Evolutionary conservation across 1,284 basidiomycete genomes (phyloP).

Genomic region (Tylopilus sp.): DNA sequence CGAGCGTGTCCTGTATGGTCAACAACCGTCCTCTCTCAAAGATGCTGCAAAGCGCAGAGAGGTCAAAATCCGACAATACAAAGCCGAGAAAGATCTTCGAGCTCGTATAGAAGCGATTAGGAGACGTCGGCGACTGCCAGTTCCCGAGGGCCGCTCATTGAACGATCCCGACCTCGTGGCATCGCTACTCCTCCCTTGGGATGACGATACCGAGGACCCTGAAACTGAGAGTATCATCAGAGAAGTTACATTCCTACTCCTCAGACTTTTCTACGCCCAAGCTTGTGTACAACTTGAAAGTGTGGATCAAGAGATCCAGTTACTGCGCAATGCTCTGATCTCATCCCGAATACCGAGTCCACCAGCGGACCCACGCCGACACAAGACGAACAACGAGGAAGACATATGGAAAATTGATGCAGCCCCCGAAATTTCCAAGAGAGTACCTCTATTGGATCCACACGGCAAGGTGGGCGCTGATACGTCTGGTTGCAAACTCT

Average conservation of each 20-base stretch:
- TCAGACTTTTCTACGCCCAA: conserved; percentile 72
- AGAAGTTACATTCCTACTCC: conserved; percentile 62
- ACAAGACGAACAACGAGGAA: conserved; percentile 43
- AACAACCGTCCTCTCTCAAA: conserved; percentile 43
- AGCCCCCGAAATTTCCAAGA: conserved; percentile 43
- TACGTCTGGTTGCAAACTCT: not conserved
- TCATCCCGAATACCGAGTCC: conserved; percentile 36
- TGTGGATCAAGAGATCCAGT: conserved; percentile 69
- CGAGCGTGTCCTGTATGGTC: conserved; percentile 54
- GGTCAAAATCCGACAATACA: conserved; percentile 84
- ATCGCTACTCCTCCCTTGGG: conserved; percentile 50
- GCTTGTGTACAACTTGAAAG: conserved; percentile 67
- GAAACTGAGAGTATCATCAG: conserved; percentile 65
- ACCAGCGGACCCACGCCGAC: conserved; percentile 36
- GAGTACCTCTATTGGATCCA: conserved; percentile 68
- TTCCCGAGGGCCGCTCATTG: conserved; percentile 35
- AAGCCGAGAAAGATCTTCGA: conserved; percentile 77
- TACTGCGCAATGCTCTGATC: conserved; percentile 59
- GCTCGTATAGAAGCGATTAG: conserved; percentile 59
- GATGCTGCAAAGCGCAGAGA: conserved; percentile 75
- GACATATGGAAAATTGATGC: conserved; percentile 78
- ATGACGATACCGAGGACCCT: conserved; percentile 53
- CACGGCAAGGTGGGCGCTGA: conserved; percentile 60
- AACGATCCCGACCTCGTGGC: conserved; percentile 59
- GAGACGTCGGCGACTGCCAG: conserved; percentile 46